Evolutionary conservation across 306 rosid species (phyloP), one percentile per base, ranked within the genome.

Genomic region (Lablab purpureus): DNA sequence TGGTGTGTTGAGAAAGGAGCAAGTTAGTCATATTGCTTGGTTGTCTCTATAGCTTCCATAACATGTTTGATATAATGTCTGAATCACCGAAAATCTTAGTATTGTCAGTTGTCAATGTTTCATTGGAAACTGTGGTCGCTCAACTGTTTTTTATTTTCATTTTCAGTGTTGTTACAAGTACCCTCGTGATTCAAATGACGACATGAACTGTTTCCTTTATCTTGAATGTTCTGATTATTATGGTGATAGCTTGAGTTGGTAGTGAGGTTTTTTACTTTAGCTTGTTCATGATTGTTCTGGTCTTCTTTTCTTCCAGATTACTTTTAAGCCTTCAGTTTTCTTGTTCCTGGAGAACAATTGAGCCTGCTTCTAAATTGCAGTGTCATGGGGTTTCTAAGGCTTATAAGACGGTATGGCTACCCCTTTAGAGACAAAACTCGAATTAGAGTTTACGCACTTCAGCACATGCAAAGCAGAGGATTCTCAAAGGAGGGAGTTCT

Each of bases 301-400:
- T 3, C 2, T 68, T 23, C 52, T 67, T 37, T 28, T 62, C n/a
- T 83, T 62, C 6, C 71, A 75, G 84, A 56, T 70, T 63, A 62
- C 30, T 69, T 66, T 65, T 66, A 12, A n/a, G 74, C 67, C 50
- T 63, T 2, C 15, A 59, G 10, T 41, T 6, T 59, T 75, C 71
- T 72, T 49, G 78, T 70, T 62, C 60, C 50, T 45, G 46, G 58
- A 25, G 45, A 81, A 27, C 66, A 73, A 23, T 22, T 81, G 71
- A 74, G 36, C 21, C 56, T 65, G 65, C 70, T 73, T 83, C 77
- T 67, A 37, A 73, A 27, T 85, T 55, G 73, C 68, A 54, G 82
- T 22, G 62, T 36, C 23, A 90, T 93, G 98, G 92, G 85, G 56
- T 49, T 87, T 73, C 74, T 84, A 46, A 76, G 87, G 51, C 60